Evolutionary conservation across 805 yeast genomes (phyloP).

Genomic region (Kuraishia hungarica): DNA sequence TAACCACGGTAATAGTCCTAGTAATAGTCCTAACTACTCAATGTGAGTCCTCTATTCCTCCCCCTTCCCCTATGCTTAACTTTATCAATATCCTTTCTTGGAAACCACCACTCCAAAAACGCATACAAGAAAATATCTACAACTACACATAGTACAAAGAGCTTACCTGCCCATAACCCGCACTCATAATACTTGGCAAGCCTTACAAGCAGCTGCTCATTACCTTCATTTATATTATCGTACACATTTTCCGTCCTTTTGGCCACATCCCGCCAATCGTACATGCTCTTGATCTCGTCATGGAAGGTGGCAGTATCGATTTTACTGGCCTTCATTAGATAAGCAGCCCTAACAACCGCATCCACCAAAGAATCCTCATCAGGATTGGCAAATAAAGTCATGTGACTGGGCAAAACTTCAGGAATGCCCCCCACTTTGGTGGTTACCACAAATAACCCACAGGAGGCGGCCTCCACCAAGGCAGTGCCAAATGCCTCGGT

Average conservation of each 20-base stretch:
- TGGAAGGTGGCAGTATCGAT: constrained; percentile 76
- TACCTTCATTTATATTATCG: constrained; percentile 24
- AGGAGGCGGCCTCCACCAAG: constrained; percentile 93
- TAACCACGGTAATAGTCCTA: too few species aligned
- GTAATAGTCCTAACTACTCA: too few species aligned
- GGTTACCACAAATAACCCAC: constrained; percentile 88
- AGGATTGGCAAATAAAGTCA: constrained; percentile 89
- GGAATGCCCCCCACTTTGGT: constrained; percentile 98
- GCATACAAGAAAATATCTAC: constrained; percentile 64
- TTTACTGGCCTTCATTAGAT: constrained; percentile 40
- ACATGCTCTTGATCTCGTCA: constrained; percentile 68
- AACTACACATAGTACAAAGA: constrained; percentile 72
- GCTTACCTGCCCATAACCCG: constrained; percentile 80
- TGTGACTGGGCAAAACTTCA: constrained; percentile 85
- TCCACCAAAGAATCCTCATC: constrained; percentile 75
- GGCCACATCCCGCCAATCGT: constrained; percentile 90
- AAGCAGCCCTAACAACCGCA: constrained; percentile 66
- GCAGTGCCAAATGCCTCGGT: constrained; percentile 99
- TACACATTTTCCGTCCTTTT: constrained; percentile 79
- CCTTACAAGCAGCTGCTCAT: constrained; percentile 37
- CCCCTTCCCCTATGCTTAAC: constrained; percentile 22
- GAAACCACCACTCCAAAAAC: constrained; percentile 64
- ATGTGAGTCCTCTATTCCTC: too few species aligned
- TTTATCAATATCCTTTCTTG: constrained; percentile 58
- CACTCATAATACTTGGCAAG: constrained; percentile 58